Evolutionary conservation across 495 filamentous ascomycete species (phyloP).

Genomic region (Penicillium cinerascens): DNA sequence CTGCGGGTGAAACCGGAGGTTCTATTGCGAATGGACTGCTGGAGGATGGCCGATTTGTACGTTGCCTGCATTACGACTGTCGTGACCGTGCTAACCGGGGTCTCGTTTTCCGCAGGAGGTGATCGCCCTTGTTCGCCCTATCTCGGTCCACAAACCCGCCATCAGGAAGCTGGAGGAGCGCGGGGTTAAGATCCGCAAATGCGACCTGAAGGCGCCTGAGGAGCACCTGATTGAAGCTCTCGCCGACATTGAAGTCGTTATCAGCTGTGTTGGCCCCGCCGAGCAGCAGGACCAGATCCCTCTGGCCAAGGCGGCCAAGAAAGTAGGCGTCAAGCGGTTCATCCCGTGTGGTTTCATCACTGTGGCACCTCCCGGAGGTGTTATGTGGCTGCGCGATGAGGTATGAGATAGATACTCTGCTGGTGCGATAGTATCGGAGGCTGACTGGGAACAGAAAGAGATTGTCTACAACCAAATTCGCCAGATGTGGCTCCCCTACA

Average conservation of each 20-base stretch:
- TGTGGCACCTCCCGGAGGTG: slow-evolving; percentile 43
- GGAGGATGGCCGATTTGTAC: slow-evolving; percentile 42
- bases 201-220: slow-evolving; percentile 42
- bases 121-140: slow-evolving; percentile 45
- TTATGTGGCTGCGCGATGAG: slow-evolving; percentile 48
- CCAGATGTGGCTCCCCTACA: slow-evolving; percentile 53
- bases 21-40: slow-evolving; percentile 46
- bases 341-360: slow-evolving; percentile 55
- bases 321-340: slow-evolving; percentile 54
- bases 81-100: background rate
- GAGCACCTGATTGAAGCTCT: slow-evolving; percentile 47
- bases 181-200: slow-evolving; percentile 46
- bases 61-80: slow-evolving; percentile 2
- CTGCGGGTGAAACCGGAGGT: slow-evolving; percentile 48
- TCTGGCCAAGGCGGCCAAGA: slow-evolving; percentile 53
- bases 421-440: background rate
- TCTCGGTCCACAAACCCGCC: slow-evolving; percentile 46
- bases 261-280: slow-evolving; percentile 48
- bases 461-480: slow-evolving; percentile 53
- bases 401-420: slow-evolving; percentile 21
- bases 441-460: slow-evolving; percentile 41
- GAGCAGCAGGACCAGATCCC: slow-evolving; percentile 49
- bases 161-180: slow-evolving; percentile 39
- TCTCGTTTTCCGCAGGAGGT: slow-evolving; percentile 38
- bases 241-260: slow-evolving; percentile 50